Conservation (phyloP, 176 grass and related monocot genomes). For the Musa schizocarpa region DNA sequence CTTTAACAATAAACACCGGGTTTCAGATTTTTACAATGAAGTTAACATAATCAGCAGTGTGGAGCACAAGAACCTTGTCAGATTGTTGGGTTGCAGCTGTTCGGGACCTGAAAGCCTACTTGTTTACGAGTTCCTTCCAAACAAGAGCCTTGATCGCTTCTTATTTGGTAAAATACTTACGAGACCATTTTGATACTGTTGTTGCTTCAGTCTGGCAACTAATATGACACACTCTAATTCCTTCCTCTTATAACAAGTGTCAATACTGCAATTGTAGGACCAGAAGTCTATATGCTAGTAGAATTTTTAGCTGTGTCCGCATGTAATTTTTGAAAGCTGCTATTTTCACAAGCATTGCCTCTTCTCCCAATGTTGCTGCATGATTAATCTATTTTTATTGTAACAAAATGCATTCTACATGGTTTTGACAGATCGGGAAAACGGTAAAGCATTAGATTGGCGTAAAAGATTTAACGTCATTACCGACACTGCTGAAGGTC, state of each 20-base stretch:
- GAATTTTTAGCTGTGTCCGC: neutral
- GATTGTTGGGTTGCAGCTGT: conserved; percentile 16
- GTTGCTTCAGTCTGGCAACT: neutral
- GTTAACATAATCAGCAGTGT: conserved; percentile 15
- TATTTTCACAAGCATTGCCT: too few species aligned
- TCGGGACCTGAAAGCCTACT: conserved; percentile 10
- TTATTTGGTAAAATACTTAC: conserved; percentile 4
- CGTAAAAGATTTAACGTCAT: conserved; percentile 23
- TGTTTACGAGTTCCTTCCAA: neutral
- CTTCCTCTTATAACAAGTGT: too few species aligned
- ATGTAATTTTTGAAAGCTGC: neutral
- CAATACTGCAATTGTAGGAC: too few species aligned
- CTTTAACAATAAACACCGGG: conserved; percentile 15
- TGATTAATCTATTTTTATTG: too few species aligned
- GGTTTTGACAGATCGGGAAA: conserved; percentile 6
- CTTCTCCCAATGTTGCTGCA: too few species aligned
- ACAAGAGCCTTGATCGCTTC: conserved; percentile 9
- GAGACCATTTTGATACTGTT: neutral
- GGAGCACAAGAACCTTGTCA: conserved; percentile 17
- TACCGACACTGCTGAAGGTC: conserved; percentile 23
- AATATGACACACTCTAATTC: neutral
- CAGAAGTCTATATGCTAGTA: neutral
- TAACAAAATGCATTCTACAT: neutral
- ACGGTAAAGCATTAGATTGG: conserved; percentile 11
- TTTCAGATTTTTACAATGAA: conserved; percentile 13